Evolutionary conservation across 345 rosid species (phyloP).

Genomic region (Syzygium grande): DNA sequence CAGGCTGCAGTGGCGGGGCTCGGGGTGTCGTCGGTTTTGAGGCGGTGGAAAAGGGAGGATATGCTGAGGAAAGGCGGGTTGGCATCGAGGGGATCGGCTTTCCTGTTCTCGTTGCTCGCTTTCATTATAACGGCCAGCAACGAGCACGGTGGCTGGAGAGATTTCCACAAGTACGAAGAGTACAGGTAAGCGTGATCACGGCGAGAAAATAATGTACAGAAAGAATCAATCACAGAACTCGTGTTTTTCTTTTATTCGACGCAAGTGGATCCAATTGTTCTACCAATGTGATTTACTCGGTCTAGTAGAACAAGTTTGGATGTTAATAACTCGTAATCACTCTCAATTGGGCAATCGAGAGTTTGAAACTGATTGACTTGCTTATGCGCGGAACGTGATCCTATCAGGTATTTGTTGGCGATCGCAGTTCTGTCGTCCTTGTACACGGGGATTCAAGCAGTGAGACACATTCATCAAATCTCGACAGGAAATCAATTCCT

Average conservation of each 20-base stretch:
- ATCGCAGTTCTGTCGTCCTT: not conserved
- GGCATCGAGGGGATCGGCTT: not conserved
- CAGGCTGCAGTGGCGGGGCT: not conserved
- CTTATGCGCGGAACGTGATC: not conserved
- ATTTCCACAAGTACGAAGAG: conserved; percentile 2
- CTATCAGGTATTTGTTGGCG: conserved; percentile 5
- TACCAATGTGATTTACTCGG: not conserved
- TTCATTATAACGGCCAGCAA: conserved; percentile 3
- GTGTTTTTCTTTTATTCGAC: not conserved
- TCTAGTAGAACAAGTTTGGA: not conserved
- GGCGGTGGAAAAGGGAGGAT: conserved; percentile 6
- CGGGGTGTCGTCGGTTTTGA: not conserved
- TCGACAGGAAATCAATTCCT: not conserved
- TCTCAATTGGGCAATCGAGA: not conserved
- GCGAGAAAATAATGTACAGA: not conserved
- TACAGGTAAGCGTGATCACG: not conserved
- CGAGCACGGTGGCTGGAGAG: conserved; percentile 1
- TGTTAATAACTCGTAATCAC: not conserved
- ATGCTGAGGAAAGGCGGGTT: not conserved
- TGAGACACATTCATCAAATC: not conserved
- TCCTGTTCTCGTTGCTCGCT: conserved; percentile 9
- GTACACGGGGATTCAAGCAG: not conserved
- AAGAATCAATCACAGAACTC: not conserved
- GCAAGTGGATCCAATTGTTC: not conserved
- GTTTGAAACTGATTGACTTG: not conserved